Conservation (phyloP, 768 basidiomycete species). For the Leccinum truebloodii region DNA sequence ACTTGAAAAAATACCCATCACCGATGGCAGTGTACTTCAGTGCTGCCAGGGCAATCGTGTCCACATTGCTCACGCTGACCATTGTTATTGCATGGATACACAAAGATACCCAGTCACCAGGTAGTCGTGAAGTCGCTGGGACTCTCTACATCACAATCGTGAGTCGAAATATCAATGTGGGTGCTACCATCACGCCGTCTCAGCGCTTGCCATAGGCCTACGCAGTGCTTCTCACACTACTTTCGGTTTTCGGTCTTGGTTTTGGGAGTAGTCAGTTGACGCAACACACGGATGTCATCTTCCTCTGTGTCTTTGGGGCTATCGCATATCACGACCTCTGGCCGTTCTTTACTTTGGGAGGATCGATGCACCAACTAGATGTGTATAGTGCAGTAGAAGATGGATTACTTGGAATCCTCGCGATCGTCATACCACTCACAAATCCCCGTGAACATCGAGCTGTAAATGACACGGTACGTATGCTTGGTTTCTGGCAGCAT, state of each 20-base stretch:
- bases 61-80: background rate
- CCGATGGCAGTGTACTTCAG: background rate
- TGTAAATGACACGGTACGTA: slow-evolving; percentile 4
- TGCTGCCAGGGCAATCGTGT: background rate
- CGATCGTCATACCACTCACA: slow-evolving; percentile 9
- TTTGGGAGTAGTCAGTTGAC: slow-evolving; percentile 9
- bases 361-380: background rate
- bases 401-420: slow-evolving; percentile 5
- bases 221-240: slow-evolving; percentile 7
- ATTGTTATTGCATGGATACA: slow-evolving; percentile 1
- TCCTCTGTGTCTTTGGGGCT: slow-evolving; percentile 2
- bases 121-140: background rate
- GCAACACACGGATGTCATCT: slow-evolving; percentile 14
- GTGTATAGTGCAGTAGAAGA: background rate
- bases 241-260: slow-evolving; percentile 1
- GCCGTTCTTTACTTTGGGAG: slow-evolving; percentile 9
- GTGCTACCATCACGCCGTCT: background rate
- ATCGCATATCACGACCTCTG: slow-evolving; percentile 8
- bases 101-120: background rate
- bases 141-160: slow-evolving; percentile 3
- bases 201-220: slow-evolving; percentile 3
- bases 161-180: background rate
- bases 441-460: slow-evolving; percentile 4
- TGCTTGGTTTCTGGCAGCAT: background rate
- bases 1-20: background rate